Evolutionary conservation across 2,329 filamentous ascomycete species (phyloP).

Genomic region (Penicillium oxalicum): DNA sequence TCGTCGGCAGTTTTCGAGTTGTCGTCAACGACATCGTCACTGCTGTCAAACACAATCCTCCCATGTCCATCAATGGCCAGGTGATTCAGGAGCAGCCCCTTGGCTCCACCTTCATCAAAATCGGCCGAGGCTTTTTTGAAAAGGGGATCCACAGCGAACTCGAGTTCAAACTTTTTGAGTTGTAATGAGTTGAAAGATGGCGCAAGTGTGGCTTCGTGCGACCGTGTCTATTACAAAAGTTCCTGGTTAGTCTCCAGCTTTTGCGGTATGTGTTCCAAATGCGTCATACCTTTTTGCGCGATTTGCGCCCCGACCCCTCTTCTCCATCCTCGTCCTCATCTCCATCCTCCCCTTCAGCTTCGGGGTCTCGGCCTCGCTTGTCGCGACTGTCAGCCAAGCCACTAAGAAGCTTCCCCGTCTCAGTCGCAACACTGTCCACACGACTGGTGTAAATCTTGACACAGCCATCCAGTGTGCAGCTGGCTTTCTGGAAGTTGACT

Average conservation of each 20-base stretch:
- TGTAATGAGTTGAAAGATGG: constrained; percentile 82
- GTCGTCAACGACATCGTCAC: constrained; percentile 67
- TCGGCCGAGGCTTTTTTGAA: constrained; percentile 99
- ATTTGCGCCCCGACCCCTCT: constrained; percentile 46
- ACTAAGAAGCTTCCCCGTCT: constrained; percentile 90
- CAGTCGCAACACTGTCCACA: constrained; percentile 95
- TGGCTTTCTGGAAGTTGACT: constrained; percentile 98
- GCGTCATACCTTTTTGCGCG: constrained; percentile 61
- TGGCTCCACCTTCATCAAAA: constrained; percentile 96
- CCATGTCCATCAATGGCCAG: constrained; percentile 90
- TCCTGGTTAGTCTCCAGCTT: background rate
- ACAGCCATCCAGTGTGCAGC: constrained; percentile 93
- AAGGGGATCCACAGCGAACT: constrained; percentile 93
- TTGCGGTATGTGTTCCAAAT: background rate
- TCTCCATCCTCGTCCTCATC: constrained; percentile 59
- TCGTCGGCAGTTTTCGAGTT: constrained; percentile 36
- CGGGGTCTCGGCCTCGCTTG: constrained; percentile 61
- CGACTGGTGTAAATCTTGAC: constrained; percentile 99
- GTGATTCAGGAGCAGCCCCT: constrained; percentile 89
- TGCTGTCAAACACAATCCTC: constrained; percentile 96
- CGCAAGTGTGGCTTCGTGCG: constrained; percentile 87
- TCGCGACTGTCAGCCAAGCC: constrained; percentile 73
- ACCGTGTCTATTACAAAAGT: constrained; percentile 49
- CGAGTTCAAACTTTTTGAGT: constrained; percentile 94
- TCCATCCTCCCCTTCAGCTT: constrained; percentile 56